Conservation (phyloP, 1,139 yeast species). For the Scheffersomyces lignicola region DNA sequence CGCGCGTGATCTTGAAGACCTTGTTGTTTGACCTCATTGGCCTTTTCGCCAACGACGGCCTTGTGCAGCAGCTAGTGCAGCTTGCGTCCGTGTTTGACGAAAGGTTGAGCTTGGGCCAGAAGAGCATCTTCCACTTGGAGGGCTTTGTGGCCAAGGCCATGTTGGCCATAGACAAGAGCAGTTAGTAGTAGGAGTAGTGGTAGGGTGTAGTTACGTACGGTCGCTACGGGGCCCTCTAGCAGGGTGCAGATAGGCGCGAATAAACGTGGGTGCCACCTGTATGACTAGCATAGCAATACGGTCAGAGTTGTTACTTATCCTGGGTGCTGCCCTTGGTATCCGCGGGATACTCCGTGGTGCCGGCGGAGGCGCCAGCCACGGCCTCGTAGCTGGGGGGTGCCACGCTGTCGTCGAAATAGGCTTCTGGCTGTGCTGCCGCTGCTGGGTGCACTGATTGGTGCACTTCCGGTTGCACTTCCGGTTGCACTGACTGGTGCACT, state of each 20-base stretch:
- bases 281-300: no score
- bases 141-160: conserved; percentile 89
- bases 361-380: conserved; percentile 14
- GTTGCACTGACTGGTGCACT: background rate
- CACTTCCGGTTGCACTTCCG: background rate
- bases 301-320: conserved; percentile 1
- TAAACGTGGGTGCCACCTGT: no score
- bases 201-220: no score
- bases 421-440: no score
- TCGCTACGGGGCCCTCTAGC: no score
- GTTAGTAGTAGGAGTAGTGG: no score
- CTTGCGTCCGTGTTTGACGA: conserved; percentile 82
- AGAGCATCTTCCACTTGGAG: conserved; percentile 91
- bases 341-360: background rate
- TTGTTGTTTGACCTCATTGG: conserved; percentile 58
- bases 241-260: no score
- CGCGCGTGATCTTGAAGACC: conserved; percentile 71
- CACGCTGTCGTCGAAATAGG: no score
- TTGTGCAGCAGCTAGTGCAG: conserved; percentile 57
- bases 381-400: conserved; percentile 32
- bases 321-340: conserved; percentile 10
- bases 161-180: conserved; percentile 48
- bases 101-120: conserved; percentile 79
- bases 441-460: no score
- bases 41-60: conserved; percentile 31